Percentiles rank a stretch among this genome's conserved stretches.
These are phyloP conservation scores for Raphanus hybrid DNA, from an alignment of 441 rosid genomes.

Conservation along the genomic window DNA sequence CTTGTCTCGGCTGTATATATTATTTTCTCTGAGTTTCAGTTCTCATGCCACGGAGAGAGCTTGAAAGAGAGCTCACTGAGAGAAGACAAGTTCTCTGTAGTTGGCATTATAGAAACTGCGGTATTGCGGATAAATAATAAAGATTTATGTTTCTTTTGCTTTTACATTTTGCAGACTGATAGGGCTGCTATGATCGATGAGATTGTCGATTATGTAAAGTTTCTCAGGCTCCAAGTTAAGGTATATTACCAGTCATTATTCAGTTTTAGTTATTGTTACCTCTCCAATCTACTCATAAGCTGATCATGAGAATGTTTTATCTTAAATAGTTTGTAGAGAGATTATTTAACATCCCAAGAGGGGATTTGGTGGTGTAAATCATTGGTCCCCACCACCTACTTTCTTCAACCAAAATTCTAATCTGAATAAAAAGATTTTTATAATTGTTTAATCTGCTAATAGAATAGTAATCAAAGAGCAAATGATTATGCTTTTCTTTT, in stretches of 20 bases:
- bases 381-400: constrained; percentile 42
- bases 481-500: constrained; percentile 14
- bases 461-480: constrained; percentile 25
- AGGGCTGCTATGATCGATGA: constrained; percentile 99
- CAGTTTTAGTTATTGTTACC: background rate
- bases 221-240: constrained; percentile 99
- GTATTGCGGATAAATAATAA: background rate
- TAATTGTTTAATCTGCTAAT: constrained; percentile 25
- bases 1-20: background rate
- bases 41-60: background rate
- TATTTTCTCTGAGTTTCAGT: background rate
- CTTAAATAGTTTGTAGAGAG: constrained; percentile 11
- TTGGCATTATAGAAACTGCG: background rate
- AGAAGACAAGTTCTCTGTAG: background rate
- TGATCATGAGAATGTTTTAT: no score
- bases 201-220: constrained; percentile 98
- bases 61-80: background rate
- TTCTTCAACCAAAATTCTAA: constrained; percentile 17
- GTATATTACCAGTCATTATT: constrained; percentile 46
- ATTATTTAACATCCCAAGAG: constrained; percentile 22
- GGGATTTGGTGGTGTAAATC: constrained; percentile 32
- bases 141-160: background rate
- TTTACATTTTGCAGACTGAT: constrained; percentile 66
- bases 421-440: constrained; percentile 19
- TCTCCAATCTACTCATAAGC: no score